These are phyloP conservation scores for Leptographium procerum DNA, from an alignment of 2,329 filamentous ascomycete genomes.

Conservation along the genomic window DNA sequence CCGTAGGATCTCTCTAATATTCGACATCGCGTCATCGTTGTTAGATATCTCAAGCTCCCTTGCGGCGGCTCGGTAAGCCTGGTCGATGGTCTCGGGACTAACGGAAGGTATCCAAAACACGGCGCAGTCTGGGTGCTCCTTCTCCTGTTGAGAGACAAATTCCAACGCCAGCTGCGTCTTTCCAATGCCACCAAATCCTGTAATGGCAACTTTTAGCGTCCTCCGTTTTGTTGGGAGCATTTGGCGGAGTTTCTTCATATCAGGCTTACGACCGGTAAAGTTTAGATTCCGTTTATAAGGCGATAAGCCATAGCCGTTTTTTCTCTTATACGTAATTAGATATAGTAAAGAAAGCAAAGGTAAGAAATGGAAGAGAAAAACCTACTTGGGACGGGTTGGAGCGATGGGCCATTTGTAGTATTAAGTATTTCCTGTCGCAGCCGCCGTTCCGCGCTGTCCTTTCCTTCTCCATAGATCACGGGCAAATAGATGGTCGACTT, in stretches of 20 bases:
- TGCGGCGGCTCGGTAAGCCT: constrained; percentile 24
- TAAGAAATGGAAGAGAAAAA: neutral
- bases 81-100: constrained; percentile 19
- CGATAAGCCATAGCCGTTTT: constrained; percentile 6
- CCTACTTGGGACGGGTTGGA: neutral
- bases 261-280: constrained; percentile 16
- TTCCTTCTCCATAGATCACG: constrained; percentile 12
- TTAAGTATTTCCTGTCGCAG: constrained; percentile 7
- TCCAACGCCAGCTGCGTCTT: constrained; percentile 29
- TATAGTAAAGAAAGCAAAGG: neutral
- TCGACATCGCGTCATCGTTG: constrained; percentile 21
- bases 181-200: constrained; percentile 23
- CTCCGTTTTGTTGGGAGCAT: constrained; percentile 11
- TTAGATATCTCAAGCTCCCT: constrained; percentile 16
- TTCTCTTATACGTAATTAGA: neutral
- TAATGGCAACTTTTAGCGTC: constrained; percentile 16
- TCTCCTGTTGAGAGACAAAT: constrained; percentile 17
- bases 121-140: constrained; percentile 19
- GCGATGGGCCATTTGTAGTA: neutral
- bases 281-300: constrained; percentile 16
- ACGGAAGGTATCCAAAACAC: constrained; percentile 29
- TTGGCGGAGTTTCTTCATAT: constrained; percentile 11
- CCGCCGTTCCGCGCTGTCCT: constrained; percentile 1
- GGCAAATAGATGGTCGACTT: constrained; percentile 12
- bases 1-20: constrained; percentile 26